Conservation (phyloP, 2,329 filamentous ascomycete species). For the Talaromyces rugulosus region DNA sequence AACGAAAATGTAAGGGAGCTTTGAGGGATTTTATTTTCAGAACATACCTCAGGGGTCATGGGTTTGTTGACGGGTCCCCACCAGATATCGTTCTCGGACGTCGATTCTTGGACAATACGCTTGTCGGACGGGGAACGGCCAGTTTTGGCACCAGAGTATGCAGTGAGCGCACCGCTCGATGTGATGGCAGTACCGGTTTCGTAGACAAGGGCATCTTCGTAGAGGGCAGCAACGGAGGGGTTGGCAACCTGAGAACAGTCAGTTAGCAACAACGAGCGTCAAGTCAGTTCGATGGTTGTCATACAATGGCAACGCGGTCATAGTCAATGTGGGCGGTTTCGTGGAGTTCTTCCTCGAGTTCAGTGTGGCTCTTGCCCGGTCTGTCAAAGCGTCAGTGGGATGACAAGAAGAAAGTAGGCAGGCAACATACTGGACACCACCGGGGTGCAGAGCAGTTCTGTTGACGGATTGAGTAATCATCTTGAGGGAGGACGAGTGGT, state of each 20-base stretch:
- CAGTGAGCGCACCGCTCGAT: constrained; percentile 87
- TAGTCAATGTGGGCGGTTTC: constrained; percentile 99
- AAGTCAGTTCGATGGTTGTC: constrained; percentile 26
- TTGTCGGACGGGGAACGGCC: constrained; percentile 96
- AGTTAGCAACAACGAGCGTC: background rate
- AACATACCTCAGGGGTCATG: constrained; percentile 90
- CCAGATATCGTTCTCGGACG: constrained; percentile 91
- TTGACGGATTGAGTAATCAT: constrained; percentile 64
- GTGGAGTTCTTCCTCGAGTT: constrained; percentile 96
- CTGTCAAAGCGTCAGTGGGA: constrained; percentile 41
- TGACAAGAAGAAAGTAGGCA: constrained; percentile 9
- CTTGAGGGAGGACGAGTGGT: constrained; percentile 55
- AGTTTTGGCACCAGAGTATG: constrained; percentile 97
- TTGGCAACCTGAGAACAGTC: constrained; percentile 63
- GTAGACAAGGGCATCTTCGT: constrained; percentile 98
- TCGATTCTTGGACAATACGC: constrained; percentile 88
- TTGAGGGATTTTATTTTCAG: constrained; percentile 7
- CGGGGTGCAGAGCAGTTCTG: constrained; percentile 87
- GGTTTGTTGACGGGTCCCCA: constrained; percentile 99
- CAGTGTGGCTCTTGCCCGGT: constrained; percentile 83
- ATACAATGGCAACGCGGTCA: constrained; percentile 93
- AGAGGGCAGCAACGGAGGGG: constrained; percentile 89
- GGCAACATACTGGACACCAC: constrained; percentile 76
- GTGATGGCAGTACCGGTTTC: constrained; percentile 97
- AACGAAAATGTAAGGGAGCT: background rate